Base-by-base conservation (phyloP, 1,284 basidiomycete genomes). In the Taiwanofungus camphoratus region DNA sequence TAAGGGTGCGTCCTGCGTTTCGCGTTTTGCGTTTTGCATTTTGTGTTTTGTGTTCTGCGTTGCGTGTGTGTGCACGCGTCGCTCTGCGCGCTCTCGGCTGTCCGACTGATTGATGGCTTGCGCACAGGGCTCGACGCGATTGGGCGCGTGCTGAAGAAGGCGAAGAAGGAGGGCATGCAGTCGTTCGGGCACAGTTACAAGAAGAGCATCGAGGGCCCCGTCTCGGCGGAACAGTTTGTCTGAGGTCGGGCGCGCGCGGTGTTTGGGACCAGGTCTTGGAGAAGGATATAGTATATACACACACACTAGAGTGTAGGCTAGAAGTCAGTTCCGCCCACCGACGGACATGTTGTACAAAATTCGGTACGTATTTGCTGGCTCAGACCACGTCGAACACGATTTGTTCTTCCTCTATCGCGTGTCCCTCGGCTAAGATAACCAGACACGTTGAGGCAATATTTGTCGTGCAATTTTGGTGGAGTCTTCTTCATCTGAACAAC, bases 121-220 rank as follows among this genome's bases (percentile, higher is more conserved):
- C n/a, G 15, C 24, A 21, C 51, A 77, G 87, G 89, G 31, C 60
- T 96, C 33, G 88, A 96, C 61, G 91, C 91, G 1, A 92, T 96
- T 26, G 84, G 73, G 44, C 74, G 84, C 18, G 80, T 96, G 30
- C 62, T 95, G 46, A 77, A 73, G 60, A 83, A 79, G 54, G 87
- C 79, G 1, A 79, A 71, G 60, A 76, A 74, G 58, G 70, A 76
- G 42, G 82, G 81, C 36, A 76, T 74, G 59, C 67, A 59, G 41
- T 67, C 58, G 29, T 76, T 87, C 46, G 86, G 86, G 8, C 80
- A 68, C 59, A 77, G 70, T 50, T 84, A 87, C 67, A 82, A 76
- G 67, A 77, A 74, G 65, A 79, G 74, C 50, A 36, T 77, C 30
- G 77, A 79, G 24, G 55, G 59, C 36, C 30, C 39, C 30, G 45